Evolutionary conservation across 768 basidiomycete species (phyloP).

Genomic region (Russula griseocarnosa): DNA sequence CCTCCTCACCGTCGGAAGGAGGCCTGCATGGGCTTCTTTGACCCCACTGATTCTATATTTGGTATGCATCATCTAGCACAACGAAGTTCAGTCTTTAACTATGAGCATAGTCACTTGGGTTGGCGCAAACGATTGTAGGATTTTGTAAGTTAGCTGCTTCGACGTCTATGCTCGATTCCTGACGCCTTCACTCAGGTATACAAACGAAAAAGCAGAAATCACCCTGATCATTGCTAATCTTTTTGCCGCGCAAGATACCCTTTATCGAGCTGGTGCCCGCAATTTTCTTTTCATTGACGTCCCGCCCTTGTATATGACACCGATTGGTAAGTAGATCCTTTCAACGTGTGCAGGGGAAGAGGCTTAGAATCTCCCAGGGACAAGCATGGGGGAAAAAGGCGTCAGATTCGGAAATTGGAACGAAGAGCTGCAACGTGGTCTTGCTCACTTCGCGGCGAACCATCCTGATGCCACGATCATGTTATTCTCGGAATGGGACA

Average conservation of each 20-base stretch:
- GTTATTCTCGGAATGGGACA: conserved; percentile 29
- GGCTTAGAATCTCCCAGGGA: not conserved
- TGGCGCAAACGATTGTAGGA: conserved; percentile 53
- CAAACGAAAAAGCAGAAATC: conserved; percentile 18
- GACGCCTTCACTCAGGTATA: conserved; percentile 3
- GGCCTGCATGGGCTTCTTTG: conserved; percentile 43
- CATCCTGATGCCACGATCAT: conserved; percentile 32
- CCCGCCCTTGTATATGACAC: conserved; percentile 47
- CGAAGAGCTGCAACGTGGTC: conserved; percentile 16
- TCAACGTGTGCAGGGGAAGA: not conserved
- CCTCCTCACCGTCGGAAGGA: conserved; percentile 34
- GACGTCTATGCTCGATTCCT: conserved; percentile 33
- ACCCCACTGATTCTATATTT: conserved; percentile 43
- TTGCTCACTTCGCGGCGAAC: conserved; percentile 25
- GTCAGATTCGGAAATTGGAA: conserved; percentile 25
- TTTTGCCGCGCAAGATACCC: conserved; percentile 42
- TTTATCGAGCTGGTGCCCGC: conserved; percentile 45
- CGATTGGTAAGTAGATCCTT: conserved; percentile 33
- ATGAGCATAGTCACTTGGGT: conserved; percentile 48
- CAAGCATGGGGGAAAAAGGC: conserved; percentile 16
- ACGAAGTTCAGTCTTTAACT: not conserved
- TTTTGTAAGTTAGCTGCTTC: conserved; percentile 16
- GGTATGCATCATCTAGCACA: conserved; percentile 34
- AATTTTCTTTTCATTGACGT: conserved; percentile 57
- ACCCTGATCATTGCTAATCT: conserved; percentile 31